These are phyloP conservation scores for Starmerella lactis-condensi DNA, from an alignment of 805 yeast genomes.

Conservation along the genomic window DNA sequence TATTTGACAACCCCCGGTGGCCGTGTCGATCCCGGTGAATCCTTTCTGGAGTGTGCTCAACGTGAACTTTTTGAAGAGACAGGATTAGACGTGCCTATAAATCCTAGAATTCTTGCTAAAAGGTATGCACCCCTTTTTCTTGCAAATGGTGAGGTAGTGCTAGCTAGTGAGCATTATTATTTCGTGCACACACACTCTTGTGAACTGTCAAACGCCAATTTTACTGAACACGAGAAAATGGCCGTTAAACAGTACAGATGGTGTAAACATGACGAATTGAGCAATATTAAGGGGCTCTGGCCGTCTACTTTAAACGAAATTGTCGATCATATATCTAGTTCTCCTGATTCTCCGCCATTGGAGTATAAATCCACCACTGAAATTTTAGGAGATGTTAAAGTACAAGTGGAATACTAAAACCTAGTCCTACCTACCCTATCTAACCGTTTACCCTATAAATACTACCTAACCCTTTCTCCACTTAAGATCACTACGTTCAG, in stretches of 20 bases:
- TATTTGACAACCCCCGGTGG: constrained; percentile 15
- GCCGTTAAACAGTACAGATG: constrained; percentile 7
- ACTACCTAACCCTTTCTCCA: no score
- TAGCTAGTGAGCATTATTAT: constrained; percentile 13
- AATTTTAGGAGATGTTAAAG: constrained; percentile 9
- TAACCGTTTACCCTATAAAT: no score
- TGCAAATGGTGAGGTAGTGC: constrained; percentile 8
- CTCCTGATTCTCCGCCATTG: constrained; percentile 1
- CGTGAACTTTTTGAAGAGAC: constrained; percentile 15
- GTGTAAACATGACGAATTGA: constrained; percentile 8
- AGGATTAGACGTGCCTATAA: constrained; percentile 5
- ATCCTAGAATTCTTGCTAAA: constrained; percentile 6
- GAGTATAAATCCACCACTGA: constrained; percentile 7
- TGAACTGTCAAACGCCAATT: constrained; percentile 5
- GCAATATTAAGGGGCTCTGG: constrained; percentile 9
- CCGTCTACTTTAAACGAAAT: constrained; percentile 10
- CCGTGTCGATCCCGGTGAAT: constrained; percentile 4
- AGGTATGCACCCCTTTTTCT: constrained; percentile 13
- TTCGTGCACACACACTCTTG: constrained; percentile 3
- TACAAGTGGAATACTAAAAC: constrained; percentile 6
- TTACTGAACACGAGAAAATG: constrained; percentile 9
- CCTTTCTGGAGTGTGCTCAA: constrained; percentile 9
- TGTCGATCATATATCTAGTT: background rate
- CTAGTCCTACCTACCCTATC: background rate
- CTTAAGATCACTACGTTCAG: no score